phyloP scores from a whole-genome alignment of 768 basidiomycete genomes.

The Boletus tylopilopsis region DNA sequence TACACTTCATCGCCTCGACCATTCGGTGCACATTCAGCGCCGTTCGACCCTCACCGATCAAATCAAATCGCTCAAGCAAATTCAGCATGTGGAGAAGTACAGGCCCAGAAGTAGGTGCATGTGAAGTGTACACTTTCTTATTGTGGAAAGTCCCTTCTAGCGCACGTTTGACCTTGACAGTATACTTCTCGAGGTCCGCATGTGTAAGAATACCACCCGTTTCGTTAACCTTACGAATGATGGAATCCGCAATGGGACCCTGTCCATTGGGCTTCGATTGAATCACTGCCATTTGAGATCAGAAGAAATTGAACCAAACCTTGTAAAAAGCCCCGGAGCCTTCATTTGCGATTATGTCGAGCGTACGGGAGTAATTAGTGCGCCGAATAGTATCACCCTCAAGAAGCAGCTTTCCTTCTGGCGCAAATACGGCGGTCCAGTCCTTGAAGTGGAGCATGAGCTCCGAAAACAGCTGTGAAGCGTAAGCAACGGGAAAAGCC shows the following conservation, averaged over 20 bases:
- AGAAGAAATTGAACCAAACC: conserved; percentile 34
- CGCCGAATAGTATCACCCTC: conserved; percentile 75
- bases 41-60: conserved; percentile 48
- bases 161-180: conserved; percentile 65
- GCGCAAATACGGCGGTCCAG: conserved; percentile 84
- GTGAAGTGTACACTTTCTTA: conserved; percentile 77
- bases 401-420: conserved; percentile 61
- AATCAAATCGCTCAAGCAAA: conserved; percentile 70
- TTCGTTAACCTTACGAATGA: conserved; percentile 63
- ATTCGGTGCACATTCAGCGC: conserved; percentile 71
- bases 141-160: conserved; percentile 74
- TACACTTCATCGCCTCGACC: conserved; percentile 83
- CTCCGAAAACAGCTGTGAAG: conserved; percentile 38
- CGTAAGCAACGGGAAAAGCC: background rate
- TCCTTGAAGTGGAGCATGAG: conserved; percentile 66
- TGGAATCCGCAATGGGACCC: conserved; percentile 79
- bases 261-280: conserved; percentile 28
- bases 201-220: conserved; percentile 80
- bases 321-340: conserved; percentile 84
- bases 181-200: conserved; percentile 70
- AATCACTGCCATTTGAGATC: conserved; percentile 3
- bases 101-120: conserved; percentile 85
- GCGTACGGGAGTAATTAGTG: conserved; percentile 72
- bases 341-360: conserved; percentile 65
- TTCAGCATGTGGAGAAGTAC: conserved; percentile 94